phyloP scores from a whole-genome alignment of 2,329 filamentous ascomycete genomes.

The Fusarium tupiense region DNA sequence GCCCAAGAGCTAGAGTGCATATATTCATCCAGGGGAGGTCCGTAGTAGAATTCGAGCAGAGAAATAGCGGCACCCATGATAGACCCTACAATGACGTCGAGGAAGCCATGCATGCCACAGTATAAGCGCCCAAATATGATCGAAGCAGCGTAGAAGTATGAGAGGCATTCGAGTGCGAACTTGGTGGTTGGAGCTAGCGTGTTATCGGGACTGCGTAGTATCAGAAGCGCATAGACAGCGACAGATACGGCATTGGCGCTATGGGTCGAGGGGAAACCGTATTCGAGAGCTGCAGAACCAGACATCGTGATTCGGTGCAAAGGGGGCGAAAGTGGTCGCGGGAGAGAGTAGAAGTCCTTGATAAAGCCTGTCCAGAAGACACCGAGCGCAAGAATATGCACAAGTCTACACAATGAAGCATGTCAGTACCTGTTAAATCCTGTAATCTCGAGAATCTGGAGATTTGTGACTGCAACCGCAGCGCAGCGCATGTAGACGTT shows the following conservation, averaged over 20 bases:
- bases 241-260: conserved; percentile 97
- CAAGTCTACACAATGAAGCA: conserved; percentile 57
- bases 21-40: conserved; percentile 73
- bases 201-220: conserved; percentile 73
- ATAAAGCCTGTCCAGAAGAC: conserved; percentile 92
- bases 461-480: background rate
- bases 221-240: conserved; percentile 81
- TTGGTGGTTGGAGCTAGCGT: conserved; percentile 68
- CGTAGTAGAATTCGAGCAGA: conserved; percentile 68
- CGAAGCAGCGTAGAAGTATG: conserved; percentile 87
- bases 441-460: background rate
- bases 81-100: conserved; percentile 87
- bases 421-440: conserved; percentile 28
- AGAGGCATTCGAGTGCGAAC: conserved; percentile 70
- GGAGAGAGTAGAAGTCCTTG: conserved; percentile 93
- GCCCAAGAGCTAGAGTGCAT: conserved; percentile 72
- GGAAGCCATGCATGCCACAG: conserved; percentile 98
- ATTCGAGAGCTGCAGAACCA: conserved; percentile 91
- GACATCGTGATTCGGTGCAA: conserved; percentile 97
- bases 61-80: conserved; percentile 75
- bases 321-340: conserved; percentile 89
- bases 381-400: conserved; percentile 80
- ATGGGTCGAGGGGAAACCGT: conserved; percentile 96
- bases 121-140: conserved; percentile 93
- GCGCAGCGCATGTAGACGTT: conserved; percentile 9